Conservation (phyloP, 2,329 filamentous ascomycete genomes). For the Tolypocladium cylindrosporum region DNA sequence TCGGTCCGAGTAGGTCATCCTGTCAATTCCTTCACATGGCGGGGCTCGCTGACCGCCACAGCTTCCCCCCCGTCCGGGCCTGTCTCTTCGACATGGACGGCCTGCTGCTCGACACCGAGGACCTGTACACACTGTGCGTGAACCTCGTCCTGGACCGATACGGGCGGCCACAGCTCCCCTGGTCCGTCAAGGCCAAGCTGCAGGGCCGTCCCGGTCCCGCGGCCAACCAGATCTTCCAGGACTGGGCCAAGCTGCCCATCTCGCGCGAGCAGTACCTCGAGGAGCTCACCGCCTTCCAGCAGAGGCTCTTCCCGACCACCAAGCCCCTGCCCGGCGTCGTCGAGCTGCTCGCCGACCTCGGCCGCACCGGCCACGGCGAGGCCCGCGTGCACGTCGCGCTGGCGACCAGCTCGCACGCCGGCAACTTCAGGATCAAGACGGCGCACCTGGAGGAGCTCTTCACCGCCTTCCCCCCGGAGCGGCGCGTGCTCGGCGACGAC, state of each 20-base stretch:
- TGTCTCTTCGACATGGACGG: constrained; percentile 99
- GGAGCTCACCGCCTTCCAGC: constrained; percentile 54
- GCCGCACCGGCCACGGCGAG: constrained; percentile 26
- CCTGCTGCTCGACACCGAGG: constrained; percentile 87
- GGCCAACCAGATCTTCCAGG: constrained; percentile 48
- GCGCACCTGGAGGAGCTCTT: constrained; percentile 48
- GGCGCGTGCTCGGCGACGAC: constrained; percentile 81
- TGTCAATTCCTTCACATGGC: too few species aligned
- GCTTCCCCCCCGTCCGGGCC: constrained; percentile 71
- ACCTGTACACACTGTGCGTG: constrained; percentile 73
- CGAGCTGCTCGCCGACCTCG: constrained; percentile 54
- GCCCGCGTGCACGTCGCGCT: constrained; percentile 66
- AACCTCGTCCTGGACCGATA: constrained; percentile 75
- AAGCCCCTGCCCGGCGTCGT: constrained; percentile 70
- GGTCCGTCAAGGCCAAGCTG: constrained; percentile 86
- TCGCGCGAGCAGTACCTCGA: constrained; percentile 53
- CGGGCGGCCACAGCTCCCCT: constrained; percentile 66
- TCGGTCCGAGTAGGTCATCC: constrained; percentile 30
- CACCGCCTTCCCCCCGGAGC: constrained; percentile 55
- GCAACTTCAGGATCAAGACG: constrained; percentile 73
- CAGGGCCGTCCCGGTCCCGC: constrained; percentile 47
- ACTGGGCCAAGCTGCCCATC: constrained; percentile 83
- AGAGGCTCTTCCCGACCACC: constrained; percentile 61
- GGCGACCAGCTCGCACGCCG: constrained; percentile 66
- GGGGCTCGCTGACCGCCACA: constrained; percentile 18